Evolutionary conservation across 768 basidiomycete species (phyloP), one percentile per base, ranked within the genome.

Genomic region (Neoboletus magnificus): DNA sequence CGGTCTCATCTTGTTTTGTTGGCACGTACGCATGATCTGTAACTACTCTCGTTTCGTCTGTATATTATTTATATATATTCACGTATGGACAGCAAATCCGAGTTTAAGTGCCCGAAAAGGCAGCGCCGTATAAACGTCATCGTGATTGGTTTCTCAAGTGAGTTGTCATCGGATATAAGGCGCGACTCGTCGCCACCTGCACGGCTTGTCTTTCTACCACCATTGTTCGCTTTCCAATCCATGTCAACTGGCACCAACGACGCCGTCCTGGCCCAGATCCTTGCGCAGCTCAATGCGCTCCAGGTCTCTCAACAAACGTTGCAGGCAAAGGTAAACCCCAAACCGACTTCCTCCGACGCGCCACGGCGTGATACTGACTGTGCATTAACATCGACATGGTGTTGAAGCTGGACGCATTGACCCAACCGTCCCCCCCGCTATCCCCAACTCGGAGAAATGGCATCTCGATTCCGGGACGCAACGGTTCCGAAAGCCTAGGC

Each of bases 281-380:
- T 92, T 10, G 73, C 76, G 7, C 86, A 87, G 72, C 80, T 93
- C 50, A 78, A 87, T 61, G 76, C 81, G 5, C 76, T 93, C 64
- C 86, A 89, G 68, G 71, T 86, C 46, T 83, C 83, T 47, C 89
- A 93, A 67, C 87, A 91, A 70, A 78, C 83, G 0, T 76, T 93
- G 64, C 87, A 91, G 61, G 84, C 87, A 23, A 90, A 93, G 79
- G 90, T 91, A 60, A 43, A 15, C 32, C 39, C 11, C n/a, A n/a
- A n/a, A 23, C 58, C 44, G n/a, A 48, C 30, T 52, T 35, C 41
- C 33, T 8, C 48, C 35, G 32, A 37, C 22, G 37, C 36, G 9
- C 23, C 33, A 20, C 16, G 22, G 48, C 39, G 5, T 48, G 40
- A 16, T 29, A n/a, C 52, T 62, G 33, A 61, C 29, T 22, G n/a